A percentile compares a stretch with the other conserved stretches of the same genome.
These are phyloP conservation scores for Aspergillus homomorphus DNA, from an alignment of 495 filamentous ascomycete species.

Conservation along the genomic window DNA sequence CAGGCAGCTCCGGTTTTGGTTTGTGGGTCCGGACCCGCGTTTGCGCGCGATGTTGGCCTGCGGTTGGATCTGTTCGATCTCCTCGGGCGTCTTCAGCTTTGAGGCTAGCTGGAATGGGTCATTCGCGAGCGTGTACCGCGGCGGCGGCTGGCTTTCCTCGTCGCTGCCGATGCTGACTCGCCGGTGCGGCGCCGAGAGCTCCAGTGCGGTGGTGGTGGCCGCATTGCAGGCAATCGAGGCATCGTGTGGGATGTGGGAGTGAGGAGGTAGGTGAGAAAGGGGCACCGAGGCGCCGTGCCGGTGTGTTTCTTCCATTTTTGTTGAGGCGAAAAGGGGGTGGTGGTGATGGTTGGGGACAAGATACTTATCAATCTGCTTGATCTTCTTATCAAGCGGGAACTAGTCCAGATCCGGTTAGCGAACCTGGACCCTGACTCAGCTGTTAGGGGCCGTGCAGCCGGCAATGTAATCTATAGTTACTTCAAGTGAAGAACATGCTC, in stretches of 20 bases:
- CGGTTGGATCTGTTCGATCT: conserved; percentile 70
- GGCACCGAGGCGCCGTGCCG: not conserved
- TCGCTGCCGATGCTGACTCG: conserved; percentile 44
- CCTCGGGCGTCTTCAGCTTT: conserved; percentile 70
- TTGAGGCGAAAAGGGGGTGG: too few species aligned
- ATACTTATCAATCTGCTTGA: not conserved
- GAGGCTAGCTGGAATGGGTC: conserved; percentile 83
- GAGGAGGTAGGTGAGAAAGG: conserved; percentile 8
- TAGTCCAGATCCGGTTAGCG: not conserved
- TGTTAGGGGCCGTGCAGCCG: not conserved
- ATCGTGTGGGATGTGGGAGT: conserved; percentile 22
- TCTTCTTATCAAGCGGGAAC: not conserved
- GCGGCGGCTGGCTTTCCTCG: conserved; percentile 63
- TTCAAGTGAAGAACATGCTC: too few species aligned
- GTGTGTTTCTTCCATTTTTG: not conserved
- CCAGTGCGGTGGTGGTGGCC: conserved; percentile 38
- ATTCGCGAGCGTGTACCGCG: conserved; percentile 55
- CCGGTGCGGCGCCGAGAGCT: conserved; percentile 28
- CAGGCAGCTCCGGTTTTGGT: conserved; percentile 7
- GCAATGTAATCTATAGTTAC: too few species aligned
- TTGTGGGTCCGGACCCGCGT: conserved; percentile 53
- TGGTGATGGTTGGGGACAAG: not conserved
- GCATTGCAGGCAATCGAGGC: conserved; percentile 26
- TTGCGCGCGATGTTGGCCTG: conserved; percentile 77
- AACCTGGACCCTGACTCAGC: not conserved